Conservation (phyloP, 768 basidiomycete genomes). For the Pulveroboletus sp. region DNA sequence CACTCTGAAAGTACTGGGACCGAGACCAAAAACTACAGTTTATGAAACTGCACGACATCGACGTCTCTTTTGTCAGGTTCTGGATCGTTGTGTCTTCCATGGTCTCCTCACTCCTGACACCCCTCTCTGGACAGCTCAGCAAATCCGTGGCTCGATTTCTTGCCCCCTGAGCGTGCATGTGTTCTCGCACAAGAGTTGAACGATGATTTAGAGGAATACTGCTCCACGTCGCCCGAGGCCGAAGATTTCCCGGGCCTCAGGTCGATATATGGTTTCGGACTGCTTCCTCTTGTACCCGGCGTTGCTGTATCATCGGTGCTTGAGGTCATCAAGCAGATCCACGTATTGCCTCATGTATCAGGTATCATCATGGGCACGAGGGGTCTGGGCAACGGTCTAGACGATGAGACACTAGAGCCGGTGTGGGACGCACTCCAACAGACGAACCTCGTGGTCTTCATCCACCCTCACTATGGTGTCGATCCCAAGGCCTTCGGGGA, state of each 20-base stretch:
- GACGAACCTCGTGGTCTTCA: constrained; percentile 68
- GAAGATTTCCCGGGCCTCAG: constrained; percentile 38
- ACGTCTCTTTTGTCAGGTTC: constrained; percentile 74
- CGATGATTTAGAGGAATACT: constrained; percentile 72
- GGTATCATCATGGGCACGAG: constrained; percentile 78
- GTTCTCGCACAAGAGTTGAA: constrained; percentile 69
- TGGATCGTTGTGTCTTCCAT: constrained; percentile 4
- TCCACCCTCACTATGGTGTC: constrained; percentile 86
- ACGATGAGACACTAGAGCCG: constrained; percentile 72
- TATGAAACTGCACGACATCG: constrained; percentile 80
- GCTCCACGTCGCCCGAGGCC: constrained; percentile 53
- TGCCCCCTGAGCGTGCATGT: constrained; percentile 62
- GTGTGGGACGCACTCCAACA: constrained; percentile 76
- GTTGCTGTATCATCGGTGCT: constrained; percentile 53
- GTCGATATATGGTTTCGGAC: constrained; percentile 78
- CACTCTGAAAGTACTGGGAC: constrained; percentile 61
- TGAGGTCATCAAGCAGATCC: constrained; percentile 63
- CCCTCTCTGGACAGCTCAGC: constrained; percentile 51
- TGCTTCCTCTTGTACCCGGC: constrained; percentile 75
- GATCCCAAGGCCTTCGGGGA: constrained; percentile 70
- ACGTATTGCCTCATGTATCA: constrained; percentile 58
- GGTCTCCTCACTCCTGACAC: constrained; percentile 14
- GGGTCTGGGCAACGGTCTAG: constrained; percentile 75
- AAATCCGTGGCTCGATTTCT: constrained; percentile 91
- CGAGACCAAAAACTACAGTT: constrained; percentile 72